Evolutionary conservation across 2,329 filamentous ascomycete genomes (phyloP).

Genomic region (Aspergillus niger): DNA sequence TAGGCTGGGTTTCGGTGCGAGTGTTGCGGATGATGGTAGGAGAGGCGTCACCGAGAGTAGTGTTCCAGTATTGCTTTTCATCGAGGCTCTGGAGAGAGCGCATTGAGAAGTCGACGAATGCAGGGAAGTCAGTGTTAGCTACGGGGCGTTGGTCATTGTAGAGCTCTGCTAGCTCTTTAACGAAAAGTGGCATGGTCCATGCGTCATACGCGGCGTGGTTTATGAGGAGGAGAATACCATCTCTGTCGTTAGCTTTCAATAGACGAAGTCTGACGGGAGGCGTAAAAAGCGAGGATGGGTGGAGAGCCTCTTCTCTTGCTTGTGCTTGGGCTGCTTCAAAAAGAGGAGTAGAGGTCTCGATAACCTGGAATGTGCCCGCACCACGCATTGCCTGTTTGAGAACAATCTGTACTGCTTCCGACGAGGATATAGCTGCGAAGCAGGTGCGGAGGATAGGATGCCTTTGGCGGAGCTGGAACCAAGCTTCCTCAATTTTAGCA

Average conservation of each 20-base stretch:
- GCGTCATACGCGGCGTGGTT: constrained; percentile 43
- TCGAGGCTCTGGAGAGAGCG: constrained; percentile 21
- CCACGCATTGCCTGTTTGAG: constrained; percentile 25
- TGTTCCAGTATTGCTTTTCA: constrained; percentile 29
- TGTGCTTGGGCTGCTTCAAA: constrained; percentile 20
- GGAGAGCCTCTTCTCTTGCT: constrained; percentile 25
- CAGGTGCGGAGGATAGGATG: constrained; percentile 38
- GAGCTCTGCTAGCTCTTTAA: constrained; percentile 32
- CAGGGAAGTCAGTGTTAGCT: constrained; percentile 23
- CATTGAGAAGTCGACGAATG: constrained; percentile 28
- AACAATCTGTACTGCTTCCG: constrained; percentile 33
- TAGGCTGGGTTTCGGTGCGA: background rate
- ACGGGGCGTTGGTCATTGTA: constrained; percentile 23
- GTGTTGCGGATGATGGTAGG: constrained; percentile 24
- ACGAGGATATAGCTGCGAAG: constrained; percentile 31
- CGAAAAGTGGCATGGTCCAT: constrained; percentile 37
- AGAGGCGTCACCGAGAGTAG: constrained; percentile 15
- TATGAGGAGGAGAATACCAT: constrained; percentile 34
- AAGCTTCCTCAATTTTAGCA: constrained; percentile 29
- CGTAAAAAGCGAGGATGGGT: constrained; percentile 33
- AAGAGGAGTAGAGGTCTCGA: constrained; percentile 17
- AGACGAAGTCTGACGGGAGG: constrained; percentile 36
- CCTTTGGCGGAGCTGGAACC: constrained; percentile 32
- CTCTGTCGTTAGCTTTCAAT: constrained; percentile 28
- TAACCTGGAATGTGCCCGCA: constrained; percentile 25